These are phyloP conservation scores for Cucumis sativus DNA, from an alignment of 306 rosid species.

Conservation along the genomic window Cucumber_9930_V3 NC_026655.2:23243001-23243500, in stretches of 20 bases:
- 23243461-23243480: neutral
- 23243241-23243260: too few relatives aligned
- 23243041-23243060: too few relatives aligned
- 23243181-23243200: too few relatives aligned
- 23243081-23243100: too few relatives aligned
- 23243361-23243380: neutral
- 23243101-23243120: too few relatives aligned
- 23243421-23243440: neutral
- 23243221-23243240: fast-evolving
- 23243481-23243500: neutral
- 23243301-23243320: neutral
- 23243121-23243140: too few relatives aligned
- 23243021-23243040: too few relatives aligned
- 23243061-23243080: too few relatives aligned
- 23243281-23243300: neutral
- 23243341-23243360: neutral
- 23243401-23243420: neutral
- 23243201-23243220: too few relatives aligned
- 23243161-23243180: too few relatives aligned
- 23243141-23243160: too few relatives aligned
- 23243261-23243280: neutral
- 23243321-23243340: neutral
- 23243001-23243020: too few relatives aligned
- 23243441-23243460: neutral
- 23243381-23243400: neutral